Conservation (phyloP, 768 basidiomycete species). For the Mycena belliarum region DNA sequence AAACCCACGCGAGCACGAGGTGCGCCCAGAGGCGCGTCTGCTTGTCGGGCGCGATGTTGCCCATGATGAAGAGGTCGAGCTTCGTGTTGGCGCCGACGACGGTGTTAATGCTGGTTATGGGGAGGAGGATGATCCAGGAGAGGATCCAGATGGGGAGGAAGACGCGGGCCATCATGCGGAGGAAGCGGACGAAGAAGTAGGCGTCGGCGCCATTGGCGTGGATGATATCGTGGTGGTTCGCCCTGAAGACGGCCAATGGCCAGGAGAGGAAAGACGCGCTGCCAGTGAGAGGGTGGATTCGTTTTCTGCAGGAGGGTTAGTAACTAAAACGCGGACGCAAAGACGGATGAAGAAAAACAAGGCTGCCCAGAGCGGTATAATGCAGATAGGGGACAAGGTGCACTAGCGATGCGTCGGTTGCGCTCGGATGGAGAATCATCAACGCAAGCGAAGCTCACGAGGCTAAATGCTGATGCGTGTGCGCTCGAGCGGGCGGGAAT, state of each 20-base stretch:
- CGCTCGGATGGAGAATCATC: too few species aligned
- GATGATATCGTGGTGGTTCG: conserved; percentile 64
- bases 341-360: neutral
- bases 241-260: conserved; percentile 63
- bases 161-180: conserved; percentile 79
- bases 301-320: conserved; percentile 46
- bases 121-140: conserved; percentile 85
- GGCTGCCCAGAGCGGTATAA: too few species aligned
- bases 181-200: conserved; percentile 90
- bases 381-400: too few species aligned
- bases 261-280: conserved; percentile 51
- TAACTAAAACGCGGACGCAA: too few species aligned
- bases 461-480: too few species aligned
- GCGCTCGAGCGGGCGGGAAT: too few species aligned
- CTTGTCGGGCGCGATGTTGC: conserved; percentile 61
- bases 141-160: conserved; percentile 91
- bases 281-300: conserved; percentile 50
- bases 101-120: conserved; percentile 63
- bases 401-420: neutral
- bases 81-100: conserved; percentile 46
- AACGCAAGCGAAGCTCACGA: too few species aligned
- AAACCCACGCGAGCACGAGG: conserved; percentile 71
- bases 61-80: conserved; percentile 76
- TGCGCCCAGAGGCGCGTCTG: conserved; percentile 75
- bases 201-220: conserved; percentile 83